These are phyloP conservation scores for Calamus simplicifolius DNA, from an alignment of 176 grass and related monocot genomes.

Conservation along the genomic window DNA sequence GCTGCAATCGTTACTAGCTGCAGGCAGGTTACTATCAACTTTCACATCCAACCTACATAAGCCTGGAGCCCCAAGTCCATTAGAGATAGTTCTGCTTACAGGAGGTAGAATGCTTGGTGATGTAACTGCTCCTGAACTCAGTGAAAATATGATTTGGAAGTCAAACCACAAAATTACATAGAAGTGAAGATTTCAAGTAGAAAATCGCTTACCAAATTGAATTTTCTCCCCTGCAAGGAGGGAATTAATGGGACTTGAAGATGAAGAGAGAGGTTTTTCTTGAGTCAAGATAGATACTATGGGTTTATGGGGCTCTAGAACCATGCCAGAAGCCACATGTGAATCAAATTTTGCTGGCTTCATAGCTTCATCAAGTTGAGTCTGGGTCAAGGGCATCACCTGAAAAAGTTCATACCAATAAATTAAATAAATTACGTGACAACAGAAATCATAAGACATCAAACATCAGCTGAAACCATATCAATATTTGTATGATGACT, in stretches of 20 bases:
- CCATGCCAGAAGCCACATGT: conserved; percentile 37
- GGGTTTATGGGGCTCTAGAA: conserved; percentile 49
- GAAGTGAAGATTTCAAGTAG: conserved; percentile 3
- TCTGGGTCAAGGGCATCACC: conserved; percentile 94
- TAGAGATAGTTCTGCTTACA: conserved; percentile 48
- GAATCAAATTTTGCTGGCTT: conserved; percentile 63
- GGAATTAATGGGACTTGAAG: conserved; percentile 67
- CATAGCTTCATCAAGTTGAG: conserved; percentile 99
- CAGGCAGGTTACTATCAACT: conserved; percentile 31
- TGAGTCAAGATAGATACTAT: conserved; percentile 28
- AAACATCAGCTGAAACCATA: neutral
- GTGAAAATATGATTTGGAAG: conserved; percentile 18
- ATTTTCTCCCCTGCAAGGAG: conserved; percentile 86
- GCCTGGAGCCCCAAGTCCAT: conserved; percentile 71
- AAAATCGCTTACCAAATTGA: conserved; percentile 80
- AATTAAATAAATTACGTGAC: neutral
- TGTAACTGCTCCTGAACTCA: conserved; percentile 66
- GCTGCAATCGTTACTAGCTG: conserved; percentile 25
- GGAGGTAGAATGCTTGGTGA: conserved; percentile 61
- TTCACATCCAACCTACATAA: conserved; percentile 60
- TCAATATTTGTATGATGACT: too few relatives aligned
- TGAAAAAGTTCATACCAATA: conserved; percentile 26
- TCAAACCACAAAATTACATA: conserved; percentile 10
- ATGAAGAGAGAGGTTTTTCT: conserved; percentile 44
- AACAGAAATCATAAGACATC: neutral